A percentile compares a stretch with the other conserved stretches of the same genome.
phyloP scores from a whole-genome alignment of 2,329 filamentous ascomycete species.

The Cladosporium phlei region DNA sequence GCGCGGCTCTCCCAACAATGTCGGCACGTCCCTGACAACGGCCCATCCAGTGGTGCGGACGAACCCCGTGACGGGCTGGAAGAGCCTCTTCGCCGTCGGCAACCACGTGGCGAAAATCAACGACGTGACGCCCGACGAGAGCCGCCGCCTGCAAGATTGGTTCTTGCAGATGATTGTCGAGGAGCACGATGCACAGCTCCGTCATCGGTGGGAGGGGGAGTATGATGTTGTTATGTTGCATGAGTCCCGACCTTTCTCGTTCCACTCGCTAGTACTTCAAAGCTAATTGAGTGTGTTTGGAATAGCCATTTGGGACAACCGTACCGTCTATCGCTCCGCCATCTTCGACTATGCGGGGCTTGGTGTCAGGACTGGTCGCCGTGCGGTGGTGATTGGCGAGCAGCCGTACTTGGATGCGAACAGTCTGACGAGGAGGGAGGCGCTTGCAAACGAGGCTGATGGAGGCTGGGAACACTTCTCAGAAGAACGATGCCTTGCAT shows the following conservation, averaged over 20 bases:
- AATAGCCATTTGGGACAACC: constrained; percentile 62
- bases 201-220: constrained; percentile 45
- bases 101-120: constrained; percentile 36
- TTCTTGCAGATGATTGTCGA: constrained; percentile 25
- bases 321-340: constrained; percentile 55
- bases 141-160: constrained; percentile 38
- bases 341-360: constrained; percentile 58
- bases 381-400: constrained; percentile 54
- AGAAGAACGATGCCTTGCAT: no score
- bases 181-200: constrained; percentile 47
- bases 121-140: constrained; percentile 42
- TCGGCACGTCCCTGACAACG: constrained; percentile 35
- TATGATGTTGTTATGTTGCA: constrained; percentile 42
- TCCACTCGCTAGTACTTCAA: background rate
- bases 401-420: constrained; percentile 52
- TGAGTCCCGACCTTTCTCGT: no score
- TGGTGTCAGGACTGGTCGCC: constrained; percentile 48
- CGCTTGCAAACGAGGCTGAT: no score
- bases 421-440: no score
- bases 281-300: background rate
- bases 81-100: constrained; percentile 49
- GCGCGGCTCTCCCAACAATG: constrained; percentile 18
- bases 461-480: no score
- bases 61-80: constrained; percentile 62
- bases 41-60: constrained; percentile 56